A percentile compares a stretch with the other conserved stretches of the same genome.
Conservation (phyloP, 139 green algal genomes). For the Auxenochlorella pyrenoidosa region DNA sequence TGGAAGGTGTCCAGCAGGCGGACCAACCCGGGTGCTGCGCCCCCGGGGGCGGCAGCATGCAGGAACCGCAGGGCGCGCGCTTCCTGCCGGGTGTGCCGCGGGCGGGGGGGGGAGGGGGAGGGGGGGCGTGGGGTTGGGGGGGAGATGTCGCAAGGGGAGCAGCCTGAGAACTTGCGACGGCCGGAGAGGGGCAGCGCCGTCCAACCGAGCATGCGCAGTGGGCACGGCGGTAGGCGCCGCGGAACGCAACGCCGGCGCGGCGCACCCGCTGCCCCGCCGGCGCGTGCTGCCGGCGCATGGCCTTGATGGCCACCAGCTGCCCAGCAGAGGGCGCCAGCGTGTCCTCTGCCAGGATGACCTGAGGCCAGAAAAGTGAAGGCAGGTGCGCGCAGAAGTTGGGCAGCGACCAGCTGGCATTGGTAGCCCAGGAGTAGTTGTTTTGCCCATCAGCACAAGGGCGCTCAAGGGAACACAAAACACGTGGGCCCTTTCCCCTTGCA, state of each 20-base stretch:
- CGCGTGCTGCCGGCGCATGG: slow-evolving; percentile 51
- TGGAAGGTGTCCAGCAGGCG: slow-evolving; percentile 52
- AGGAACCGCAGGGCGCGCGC: slow-evolving; percentile 50
- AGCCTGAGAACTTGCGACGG: too few relatives aligned
- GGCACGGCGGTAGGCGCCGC: too few relatives aligned
- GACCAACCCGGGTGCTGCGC: slow-evolving; percentile 26
- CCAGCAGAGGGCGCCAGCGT: slow-evolving; percentile 32
- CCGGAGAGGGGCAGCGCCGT: too few relatives aligned
- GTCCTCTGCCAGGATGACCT: slow-evolving; percentile 80
- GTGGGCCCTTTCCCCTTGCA: too few relatives aligned
- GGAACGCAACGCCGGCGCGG: not conserved
- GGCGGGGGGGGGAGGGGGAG: too few relatives aligned
- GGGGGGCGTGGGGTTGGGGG: too few relatives aligned
- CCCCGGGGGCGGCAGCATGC: not conserved
- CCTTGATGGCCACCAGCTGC: slow-evolving; percentile 54
- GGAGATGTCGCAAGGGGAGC: too few relatives aligned
- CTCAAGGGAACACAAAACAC: too few relatives aligned
- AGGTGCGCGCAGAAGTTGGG: not conserved
- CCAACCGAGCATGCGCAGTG: too few relatives aligned
- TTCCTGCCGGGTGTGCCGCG: slow-evolving; percentile 31
- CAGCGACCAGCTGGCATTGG: not conserved
- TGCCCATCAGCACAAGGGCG: too few relatives aligned
- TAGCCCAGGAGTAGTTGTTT: too few relatives aligned
- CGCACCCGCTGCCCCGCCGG: slow-evolving; percentile 15
- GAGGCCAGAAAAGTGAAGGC: not conserved